These are phyloP conservation scores for Apophysomyces variabilis DNA, from an alignment of 371 early-diverging fungal species.

Conservation along the genomic window DNA sequence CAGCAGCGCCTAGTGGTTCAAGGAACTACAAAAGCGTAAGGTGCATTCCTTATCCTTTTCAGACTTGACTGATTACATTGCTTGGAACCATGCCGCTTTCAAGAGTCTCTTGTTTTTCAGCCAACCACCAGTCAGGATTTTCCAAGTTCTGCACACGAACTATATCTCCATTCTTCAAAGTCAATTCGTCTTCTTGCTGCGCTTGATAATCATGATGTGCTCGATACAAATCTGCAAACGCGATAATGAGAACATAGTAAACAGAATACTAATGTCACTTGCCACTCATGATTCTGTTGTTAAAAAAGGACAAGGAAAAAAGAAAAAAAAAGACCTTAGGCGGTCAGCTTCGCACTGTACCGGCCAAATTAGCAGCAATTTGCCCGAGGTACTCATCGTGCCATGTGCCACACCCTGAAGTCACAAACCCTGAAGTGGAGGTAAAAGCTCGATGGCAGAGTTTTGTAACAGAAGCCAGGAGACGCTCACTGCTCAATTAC, in stretches of 20 bases:
- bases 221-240: slow-evolving; percentile 1
- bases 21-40: neutral
- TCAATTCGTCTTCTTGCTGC: slow-evolving; percentile 63
- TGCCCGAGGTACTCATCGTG: neutral
- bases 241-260: neutral
- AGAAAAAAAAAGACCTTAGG: neutral
- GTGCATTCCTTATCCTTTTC: neutral
- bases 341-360: neutral
- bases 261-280: neutral
- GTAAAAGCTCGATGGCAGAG: too few relatives aligned
- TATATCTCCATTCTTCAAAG: slow-evolving; percentile 57
- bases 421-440: neutral
- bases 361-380: neutral
- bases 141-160: slow-evolving; percentile 51
- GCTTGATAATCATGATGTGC: slow-evolving; percentile 49
- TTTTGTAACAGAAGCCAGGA: too few relatives aligned
- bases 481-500: too few relatives aligned
- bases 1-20: neutral
- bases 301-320: neutral
- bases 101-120: slow-evolving; percentile 51
- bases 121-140: slow-evolving; percentile 64
- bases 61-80: slow-evolving; percentile 40
- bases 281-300: neutral
- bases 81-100: slow-evolving; percentile 68
- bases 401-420: slow-evolving; percentile 2